Percentiles rank a stretch among this genome's conserved stretches.
Conservation (phyloP, 2,329 filamentous ascomycete genomes). For the Xylaria sp. region DNA sequence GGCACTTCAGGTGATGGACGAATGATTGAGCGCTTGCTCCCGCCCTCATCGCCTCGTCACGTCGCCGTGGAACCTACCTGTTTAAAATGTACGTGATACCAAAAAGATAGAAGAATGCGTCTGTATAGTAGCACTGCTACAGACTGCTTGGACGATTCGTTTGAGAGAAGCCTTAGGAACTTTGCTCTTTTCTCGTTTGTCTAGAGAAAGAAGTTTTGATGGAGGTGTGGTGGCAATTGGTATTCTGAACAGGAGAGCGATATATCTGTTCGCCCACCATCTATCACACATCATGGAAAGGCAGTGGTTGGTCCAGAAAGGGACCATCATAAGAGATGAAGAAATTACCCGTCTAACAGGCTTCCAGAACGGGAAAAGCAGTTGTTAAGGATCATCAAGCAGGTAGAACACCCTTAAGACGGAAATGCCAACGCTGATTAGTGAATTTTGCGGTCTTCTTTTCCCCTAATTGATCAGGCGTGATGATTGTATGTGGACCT, state of each 20-base stretch:
- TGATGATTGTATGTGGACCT: background rate
- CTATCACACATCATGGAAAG: conserved; percentile 10
- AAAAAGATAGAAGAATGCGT: conserved; percentile 40
- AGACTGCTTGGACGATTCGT: conserved; percentile 33
- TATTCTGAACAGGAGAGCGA: conserved; percentile 23
- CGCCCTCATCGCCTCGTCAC: conserved; percentile 33
- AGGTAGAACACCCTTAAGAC: conserved; percentile 16
- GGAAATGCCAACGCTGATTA: conserved; percentile 27
- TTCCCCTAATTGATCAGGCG: background rate
- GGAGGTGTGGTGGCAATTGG: conserved; percentile 18
- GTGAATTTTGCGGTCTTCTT: conserved; percentile 11
- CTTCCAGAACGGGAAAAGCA: conserved; percentile 11
- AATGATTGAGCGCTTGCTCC: conserved; percentile 28
- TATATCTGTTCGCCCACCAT: conserved; percentile 15
- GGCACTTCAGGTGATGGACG: conserved; percentile 40
- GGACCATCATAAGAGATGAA: conserved; percentile 14
- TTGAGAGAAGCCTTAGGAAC: conserved; percentile 23
- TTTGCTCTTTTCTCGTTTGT: conserved; percentile 38
- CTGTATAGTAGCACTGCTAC: conserved; percentile 24
- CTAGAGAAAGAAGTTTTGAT: conserved; percentile 30
- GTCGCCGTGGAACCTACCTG: conserved; percentile 37
- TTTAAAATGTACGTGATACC: conserved; percentile 44
- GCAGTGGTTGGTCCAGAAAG: conserved; percentile 18
- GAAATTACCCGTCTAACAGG: conserved; percentile 17
- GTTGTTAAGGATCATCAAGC: conserved; percentile 13